Evolutionary conservation across 805 yeast genomes (phyloP), one percentile per base, ranked within the genome.

Genomic region (Allodekkera sacchari): DNA sequence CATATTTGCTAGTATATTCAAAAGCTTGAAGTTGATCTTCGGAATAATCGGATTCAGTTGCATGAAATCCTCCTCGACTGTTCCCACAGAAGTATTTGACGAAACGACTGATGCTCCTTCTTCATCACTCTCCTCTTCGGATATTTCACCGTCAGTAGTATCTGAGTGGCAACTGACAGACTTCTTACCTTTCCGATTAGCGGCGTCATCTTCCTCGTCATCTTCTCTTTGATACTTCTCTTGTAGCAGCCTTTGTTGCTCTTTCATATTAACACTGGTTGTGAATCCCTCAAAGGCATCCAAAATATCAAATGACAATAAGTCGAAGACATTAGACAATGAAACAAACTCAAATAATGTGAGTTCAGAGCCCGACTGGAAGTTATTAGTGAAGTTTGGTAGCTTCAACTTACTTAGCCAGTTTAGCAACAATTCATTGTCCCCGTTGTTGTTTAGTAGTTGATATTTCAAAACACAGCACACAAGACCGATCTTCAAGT

Each of bases 1-100:
- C 50, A 53, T 42, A 25, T 50, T 45, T 14, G 48, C 55, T 18
- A 50, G 31, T 7, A 52, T 45, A 27, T 53, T 48, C 18, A 50
- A 27, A 19, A 53, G 28, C 20, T 48, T 48, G 39, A 44, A 44
- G 29, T 47, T 48, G 18, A 49, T 35, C 27, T 41, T 44, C 5
- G 53, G 45, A 22, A 47, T 42, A 2, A 41, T 24, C 1, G 47
- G 42, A 8, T 25, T 29, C 7, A 36, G 34, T n/a, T 20, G 14
- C 11, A 25, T 18, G 7, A 17, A 18, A 6, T 32, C 33, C 11
- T 39, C 42, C 12, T 34, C 34, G 11, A 27, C 22, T 7, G 18
- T 15, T 7, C 28, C 28, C 8, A 26, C 18, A 12, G 28, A 26
- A 6, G 28, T 26, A 7, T 8, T 11, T 8, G 28, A 26, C n/a